Conservation (phyloP, 2,329 filamentous ascomycete species). For the Rhytidhysteron rufulum region DNA sequence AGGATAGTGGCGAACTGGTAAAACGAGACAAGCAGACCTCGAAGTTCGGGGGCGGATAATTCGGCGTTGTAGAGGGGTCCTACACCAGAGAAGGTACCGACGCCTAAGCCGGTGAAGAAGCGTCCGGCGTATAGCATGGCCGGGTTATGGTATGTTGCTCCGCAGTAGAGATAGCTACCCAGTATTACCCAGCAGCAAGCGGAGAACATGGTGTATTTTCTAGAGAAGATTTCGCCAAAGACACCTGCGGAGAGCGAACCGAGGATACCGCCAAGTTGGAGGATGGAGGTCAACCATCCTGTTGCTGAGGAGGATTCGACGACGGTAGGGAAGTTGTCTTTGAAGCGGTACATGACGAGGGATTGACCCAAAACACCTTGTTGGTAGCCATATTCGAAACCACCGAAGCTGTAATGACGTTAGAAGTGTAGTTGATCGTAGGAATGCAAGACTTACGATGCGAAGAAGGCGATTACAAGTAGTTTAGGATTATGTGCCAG, state of each 20-base stretch:
- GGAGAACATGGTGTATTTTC: conserved; percentile 52
- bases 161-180: conserved; percentile 42
- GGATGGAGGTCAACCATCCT: conserved; percentile 51
- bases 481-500: conserved; percentile 25
- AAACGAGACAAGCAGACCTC: conserved; percentile 25
- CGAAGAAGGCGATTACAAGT: conserved; percentile 26
- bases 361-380: conserved; percentile 54
- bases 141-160: conserved; percentile 39
- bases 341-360: conserved; percentile 52
- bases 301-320: conserved; percentile 45
- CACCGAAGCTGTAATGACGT: conserved; percentile 40
- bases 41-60: conserved; percentile 22
- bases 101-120: conserved; percentile 49
- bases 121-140: conserved; percentile 46
- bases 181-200: conserved; percentile 43
- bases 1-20: conserved; percentile 27
- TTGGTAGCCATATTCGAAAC: conserved; percentile 53
- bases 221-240: conserved; percentile 47
- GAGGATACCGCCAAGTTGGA: conserved; percentile 49
- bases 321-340: conserved; percentile 47
- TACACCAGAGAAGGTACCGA: conserved; percentile 46
- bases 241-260: conserved; percentile 48
- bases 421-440: background rate
- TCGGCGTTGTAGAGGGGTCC: conserved; percentile 47
- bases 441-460: conserved; percentile 16